phyloP scores from a whole-genome alignment of 2,329 filamentous ascomycete genomes.

The Sclerotinia borealis region DNA sequence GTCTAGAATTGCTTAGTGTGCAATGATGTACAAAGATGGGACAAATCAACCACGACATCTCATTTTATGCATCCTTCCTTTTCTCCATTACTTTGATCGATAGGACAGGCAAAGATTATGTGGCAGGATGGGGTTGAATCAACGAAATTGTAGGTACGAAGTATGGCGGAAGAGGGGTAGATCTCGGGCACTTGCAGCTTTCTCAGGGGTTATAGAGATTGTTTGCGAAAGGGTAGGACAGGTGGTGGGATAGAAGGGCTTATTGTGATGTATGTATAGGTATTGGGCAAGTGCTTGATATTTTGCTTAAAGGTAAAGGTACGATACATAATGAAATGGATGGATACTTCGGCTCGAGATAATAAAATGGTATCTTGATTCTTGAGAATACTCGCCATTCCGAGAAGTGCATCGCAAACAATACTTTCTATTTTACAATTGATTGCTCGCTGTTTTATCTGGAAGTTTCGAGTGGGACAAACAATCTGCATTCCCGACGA shows the following conservation, averaged over 20 bases:
- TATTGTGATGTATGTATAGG: neutral
- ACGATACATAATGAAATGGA: neutral
- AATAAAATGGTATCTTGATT: neutral
- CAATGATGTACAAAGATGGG: neutral
- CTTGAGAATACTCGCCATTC: constrained; percentile 1
- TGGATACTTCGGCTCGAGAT: neutral
- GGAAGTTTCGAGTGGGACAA: neutral
- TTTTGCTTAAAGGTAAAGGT: neutral
- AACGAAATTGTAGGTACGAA: neutral
- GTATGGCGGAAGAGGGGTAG: neutral
- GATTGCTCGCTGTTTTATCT: neutral
- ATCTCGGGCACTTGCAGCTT: constrained; percentile 5
- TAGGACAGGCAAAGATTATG: neutral
- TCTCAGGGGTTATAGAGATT: neutral
- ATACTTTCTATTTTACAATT: neutral
- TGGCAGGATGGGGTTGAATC: neutral
- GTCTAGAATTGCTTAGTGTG: neutral
- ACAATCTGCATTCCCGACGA: neutral
- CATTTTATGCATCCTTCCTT: neutral
- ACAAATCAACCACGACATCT: neutral
- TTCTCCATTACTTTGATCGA: constrained; percentile 1
- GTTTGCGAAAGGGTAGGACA: constrained; percentile 3
- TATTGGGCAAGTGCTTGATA: neutral
- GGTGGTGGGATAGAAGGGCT: neutral
- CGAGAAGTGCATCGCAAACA: constrained; percentile 1